phyloP scores from a whole-genome alignment of 768 basidiomycete genomes.

The Tricholoma matsutake region DNA sequence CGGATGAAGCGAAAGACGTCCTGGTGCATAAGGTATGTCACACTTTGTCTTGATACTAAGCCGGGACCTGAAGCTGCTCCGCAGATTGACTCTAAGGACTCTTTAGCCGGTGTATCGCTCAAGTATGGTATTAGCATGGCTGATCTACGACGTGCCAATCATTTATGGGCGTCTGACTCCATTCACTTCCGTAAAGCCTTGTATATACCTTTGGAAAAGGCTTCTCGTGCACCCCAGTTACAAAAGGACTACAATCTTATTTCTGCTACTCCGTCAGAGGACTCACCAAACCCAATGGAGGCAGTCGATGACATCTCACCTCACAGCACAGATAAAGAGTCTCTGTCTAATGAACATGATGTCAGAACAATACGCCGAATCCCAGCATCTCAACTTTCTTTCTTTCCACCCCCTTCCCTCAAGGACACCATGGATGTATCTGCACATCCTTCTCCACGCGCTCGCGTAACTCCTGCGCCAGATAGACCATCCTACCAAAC shows the following conservation, averaged over 20 bases:
- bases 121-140: conserved; percentile 86
- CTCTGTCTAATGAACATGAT: conserved; percentile 5
- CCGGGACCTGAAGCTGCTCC: neutral
- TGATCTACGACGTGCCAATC: conserved; percentile 83
- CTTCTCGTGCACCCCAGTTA: conserved; percentile 42
- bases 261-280: conserved; percentile 22
- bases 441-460: conserved; percentile 8
- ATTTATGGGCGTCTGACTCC: conserved; percentile 90
- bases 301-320: conserved; percentile 7
- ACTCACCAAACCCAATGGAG: conserved; percentile 15
- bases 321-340: conserved; percentile 5
- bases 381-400: conserved; percentile 49
- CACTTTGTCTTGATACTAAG: conserved; percentile 1
- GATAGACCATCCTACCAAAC: conserved; percentile 1
- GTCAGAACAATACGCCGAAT: conserved; percentile 40
- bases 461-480: neutral
- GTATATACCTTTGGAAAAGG: conserved; percentile 71
- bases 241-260: conserved; percentile 24
- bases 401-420: conserved; percentile 48
- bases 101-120: conserved; percentile 82
- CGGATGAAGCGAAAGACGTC: conserved; percentile 47
- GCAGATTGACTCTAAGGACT: conserved; percentile 72
- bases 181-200: conserved; percentile 84
- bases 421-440: conserved; percentile 13
- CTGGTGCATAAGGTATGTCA: conserved; percentile 55